These are phyloP conservation scores for Brassica juncea DNA, from an alignment of 345 rosid species.

Conservation along the genomic window DNA sequence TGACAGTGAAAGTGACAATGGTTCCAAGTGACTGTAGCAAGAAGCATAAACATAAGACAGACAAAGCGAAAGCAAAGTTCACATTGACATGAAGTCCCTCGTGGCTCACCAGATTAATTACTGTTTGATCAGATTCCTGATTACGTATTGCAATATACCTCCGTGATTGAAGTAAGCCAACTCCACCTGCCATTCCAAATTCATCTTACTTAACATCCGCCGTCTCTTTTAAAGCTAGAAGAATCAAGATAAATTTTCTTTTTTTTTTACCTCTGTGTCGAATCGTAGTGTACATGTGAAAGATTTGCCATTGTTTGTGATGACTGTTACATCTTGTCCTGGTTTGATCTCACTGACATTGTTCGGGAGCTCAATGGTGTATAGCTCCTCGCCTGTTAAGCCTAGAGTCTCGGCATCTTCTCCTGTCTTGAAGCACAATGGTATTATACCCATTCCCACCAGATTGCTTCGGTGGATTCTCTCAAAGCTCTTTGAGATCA, in stretches of 20 bases:
- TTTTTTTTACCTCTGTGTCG: conserved; percentile 71
- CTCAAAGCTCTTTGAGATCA: conserved; percentile 87
- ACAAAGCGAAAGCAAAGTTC: not conserved
- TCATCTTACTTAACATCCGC: not conserved
- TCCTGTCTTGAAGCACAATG: conserved; percentile 80
- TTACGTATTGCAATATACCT: not conserved
- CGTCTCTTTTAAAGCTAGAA: not conserved
- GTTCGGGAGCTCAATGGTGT: conserved; percentile 66
- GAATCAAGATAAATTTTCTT: not conserved
- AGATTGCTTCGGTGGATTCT: conserved; percentile 84
- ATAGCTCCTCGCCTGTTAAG: conserved; percentile 79
- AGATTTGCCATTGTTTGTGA: conserved; percentile 67
- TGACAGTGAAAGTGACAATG: not conserved
- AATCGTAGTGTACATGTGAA: conserved; percentile 69
- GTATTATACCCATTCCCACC: conserved; percentile 90
- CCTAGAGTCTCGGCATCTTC: conserved; percentile 80
- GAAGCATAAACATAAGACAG: not conserved
- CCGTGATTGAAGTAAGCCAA: not conserved
- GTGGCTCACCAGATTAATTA: not conserved
- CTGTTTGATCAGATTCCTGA: not conserved
- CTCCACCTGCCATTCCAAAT: not conserved
- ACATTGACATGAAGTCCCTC: not conserved
- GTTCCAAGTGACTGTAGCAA: not conserved
- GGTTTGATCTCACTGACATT: conserved; percentile 68
- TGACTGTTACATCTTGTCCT: conserved; percentile 79